Percentiles rank a stretch among this genome's conserved stretches.
Evolutionary conservation across 768 basidiomycete genomes (phyloP).

Genomic region (Mycena indigotica): DNA sequence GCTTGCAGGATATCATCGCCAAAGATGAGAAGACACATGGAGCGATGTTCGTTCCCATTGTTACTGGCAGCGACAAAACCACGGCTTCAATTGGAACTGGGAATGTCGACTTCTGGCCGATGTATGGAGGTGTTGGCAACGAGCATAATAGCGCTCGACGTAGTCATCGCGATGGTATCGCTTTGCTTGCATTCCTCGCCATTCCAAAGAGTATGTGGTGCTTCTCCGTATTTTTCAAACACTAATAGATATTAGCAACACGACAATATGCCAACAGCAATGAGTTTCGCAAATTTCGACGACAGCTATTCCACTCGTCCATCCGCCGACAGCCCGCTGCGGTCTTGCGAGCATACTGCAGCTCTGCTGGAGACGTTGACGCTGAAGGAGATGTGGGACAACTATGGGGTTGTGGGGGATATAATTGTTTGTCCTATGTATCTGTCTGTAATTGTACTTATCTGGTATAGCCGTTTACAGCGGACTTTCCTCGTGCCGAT

Average conservation of each 20-base stretch:
- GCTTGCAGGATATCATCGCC: constrained; percentile 28
- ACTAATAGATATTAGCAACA: not conserved
- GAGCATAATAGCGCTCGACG: constrained; percentile 16
- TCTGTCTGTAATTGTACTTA: not conserved
- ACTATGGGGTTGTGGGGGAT: constrained; percentile 24
- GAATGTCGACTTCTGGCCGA: constrained; percentile 23
- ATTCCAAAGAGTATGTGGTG: constrained; percentile 22
- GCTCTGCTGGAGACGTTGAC: constrained; percentile 8
- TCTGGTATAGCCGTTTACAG: constrained; percentile 18
- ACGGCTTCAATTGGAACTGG: constrained; percentile 21
- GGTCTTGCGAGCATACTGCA: constrained; percentile 19
- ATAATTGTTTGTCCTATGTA: constrained; percentile 20
- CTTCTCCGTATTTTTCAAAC: not conserved
- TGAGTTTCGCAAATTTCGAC: constrained; percentile 21
- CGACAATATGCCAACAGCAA: constrained; percentile 7
- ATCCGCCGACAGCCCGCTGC: constrained; percentile 1
- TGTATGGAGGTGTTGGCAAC: constrained; percentile 22
- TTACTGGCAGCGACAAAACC: constrained; percentile 25
- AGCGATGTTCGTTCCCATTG: constrained; percentile 16
- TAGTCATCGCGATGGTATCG: constrained; percentile 7
- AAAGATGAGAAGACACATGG: constrained; percentile 14
- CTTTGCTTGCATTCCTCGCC: constrained; percentile 4
- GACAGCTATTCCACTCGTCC: constrained; percentile 25
- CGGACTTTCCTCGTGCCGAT: constrained; percentile 18
- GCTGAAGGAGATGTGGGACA: constrained; percentile 25